These are phyloP conservation scores for Pisolithus albus DNA, from an alignment of 768 basidiomycete species.

Conservation along the genomic window DNA sequence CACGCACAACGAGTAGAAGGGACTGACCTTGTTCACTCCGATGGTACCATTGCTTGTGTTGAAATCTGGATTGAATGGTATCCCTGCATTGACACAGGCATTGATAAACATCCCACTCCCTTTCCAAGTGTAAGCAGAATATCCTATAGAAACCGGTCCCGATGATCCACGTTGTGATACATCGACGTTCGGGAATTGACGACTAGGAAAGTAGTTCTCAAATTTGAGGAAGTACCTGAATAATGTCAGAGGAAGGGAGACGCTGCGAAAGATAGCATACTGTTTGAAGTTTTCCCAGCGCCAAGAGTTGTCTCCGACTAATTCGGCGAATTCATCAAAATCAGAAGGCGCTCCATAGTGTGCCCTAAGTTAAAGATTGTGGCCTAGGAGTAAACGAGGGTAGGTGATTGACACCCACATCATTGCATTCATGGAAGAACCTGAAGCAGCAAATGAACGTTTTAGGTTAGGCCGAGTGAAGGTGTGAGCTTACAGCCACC, in stretches of 20 bases:
- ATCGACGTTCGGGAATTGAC: constrained; percentile 45
- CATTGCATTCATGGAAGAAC: constrained; percentile 59
- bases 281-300: constrained; percentile 42
- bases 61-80: constrained; percentile 49
- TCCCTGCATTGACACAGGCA: constrained; percentile 43
- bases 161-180: constrained; percentile 36
- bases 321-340: constrained; percentile 58
- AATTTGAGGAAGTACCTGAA: constrained; percentile 63
- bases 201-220: constrained; percentile 49
- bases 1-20: background rate
- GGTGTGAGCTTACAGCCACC: constrained; percentile 54
- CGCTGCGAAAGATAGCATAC: constrained; percentile 24
- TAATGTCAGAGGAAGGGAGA: background rate
- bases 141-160: constrained; percentile 59
- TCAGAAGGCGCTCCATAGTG: constrained; percentile 64
- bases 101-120: constrained; percentile 50
- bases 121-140: constrained; percentile 41
- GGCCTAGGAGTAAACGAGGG: background rate
- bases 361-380: constrained; percentile 22
- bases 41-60: constrained; percentile 50
- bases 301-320: constrained; percentile 53
- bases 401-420: constrained; percentile 24
- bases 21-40: constrained; percentile 53
- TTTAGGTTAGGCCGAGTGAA: background rate
- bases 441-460: constrained; percentile 21